A percentile compares a stretch with the other conserved stretches of the same genome.
phyloP scores from a whole-genome alignment of 148 eudicot genomes.

The Vaccinium myrtillus region DNA sequence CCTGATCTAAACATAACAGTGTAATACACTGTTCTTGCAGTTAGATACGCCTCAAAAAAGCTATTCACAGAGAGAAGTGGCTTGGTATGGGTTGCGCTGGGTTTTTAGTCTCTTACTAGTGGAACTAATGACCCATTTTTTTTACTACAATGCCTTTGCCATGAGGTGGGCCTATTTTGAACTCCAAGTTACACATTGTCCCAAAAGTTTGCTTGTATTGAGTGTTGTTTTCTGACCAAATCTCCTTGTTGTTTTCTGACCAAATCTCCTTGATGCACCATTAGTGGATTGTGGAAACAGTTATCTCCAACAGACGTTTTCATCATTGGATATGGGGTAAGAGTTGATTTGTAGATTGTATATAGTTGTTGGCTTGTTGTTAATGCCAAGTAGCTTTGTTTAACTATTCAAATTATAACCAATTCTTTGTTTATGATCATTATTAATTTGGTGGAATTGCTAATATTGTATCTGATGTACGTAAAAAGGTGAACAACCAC shows the following conservation, averaged over 20 bases:
- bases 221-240: conserved; percentile 1
- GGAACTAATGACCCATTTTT: conserved; percentile 80
- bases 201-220: not conserved
- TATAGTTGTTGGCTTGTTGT: not conserved
- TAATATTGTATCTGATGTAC: no score
- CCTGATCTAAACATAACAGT: not conserved
- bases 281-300: conserved; percentile 79
- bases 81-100: conserved; percentile 90
- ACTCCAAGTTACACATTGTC: not conserved
- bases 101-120: conserved; percentile 52
- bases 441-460: no score
- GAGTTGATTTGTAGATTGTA: conserved; percentile 19
- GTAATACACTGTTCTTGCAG: conserved; percentile 44
- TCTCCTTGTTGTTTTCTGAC: conserved; percentile 12
- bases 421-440: no score
- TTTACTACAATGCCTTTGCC: conserved; percentile 86
- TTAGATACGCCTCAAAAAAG: conserved; percentile 67
- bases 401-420: not conserved
- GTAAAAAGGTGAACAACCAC: no score
- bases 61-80: conserved; percentile 52
- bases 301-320: conserved; percentile 80
- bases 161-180: conserved; percentile 49
- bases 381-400: not conserved
- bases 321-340: conserved; percentile 94
- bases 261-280: conserved; percentile 13